Base-by-base conservation (phyloP, 352 stramenopile species). In the Globisporangium abappressorium region DNA sequence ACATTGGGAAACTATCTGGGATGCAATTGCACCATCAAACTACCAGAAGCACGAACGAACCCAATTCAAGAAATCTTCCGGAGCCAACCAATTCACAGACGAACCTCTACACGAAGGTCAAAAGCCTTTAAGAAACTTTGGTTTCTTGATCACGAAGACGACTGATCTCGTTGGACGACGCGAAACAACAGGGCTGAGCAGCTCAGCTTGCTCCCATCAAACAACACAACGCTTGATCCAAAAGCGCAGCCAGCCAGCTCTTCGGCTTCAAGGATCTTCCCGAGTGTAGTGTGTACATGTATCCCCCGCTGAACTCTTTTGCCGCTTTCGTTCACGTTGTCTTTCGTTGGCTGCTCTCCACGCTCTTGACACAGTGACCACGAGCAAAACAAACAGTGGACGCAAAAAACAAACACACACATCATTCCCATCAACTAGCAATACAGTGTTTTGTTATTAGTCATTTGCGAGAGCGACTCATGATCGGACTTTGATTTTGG, bases 151-250 rank as follows among this genome's bases (percentile, higher is more conserved):
- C 4, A 38, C 24, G 0, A 18, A 26, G 24, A 9, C 14, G 38
- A 20, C 55, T 43, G 55, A 34, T 43, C 30, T 12, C 30, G 56
- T 49, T 62, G 56, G 56, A 62, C 56, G 56, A 62, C 56, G 56
- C 56, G 20, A 62, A 62, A 33, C 56, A 62, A 20, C 38, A 46
- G 18, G 54, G 54, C 22, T 15, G 9, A 14, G 36, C 36, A 41
- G 30, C 30, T 43, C 36, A 5, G 3, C 51, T 28, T 5, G 9
- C 9, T 58, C 54, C 54, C 26, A 26, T n/a, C 49, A 24, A 33
- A 8, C n/a, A 53, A 7, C 24, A 33, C 22, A 20, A 33, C 22
- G 30, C 30, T 33, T 33, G 30, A 18, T 20, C 24, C 9, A 57
- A 34, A 15, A 33, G 5, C 14, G n/a, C 49, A 56, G 20, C 46